Evolutionary conservation across 371 early-diverging fungal genomes (phyloP), one percentile per base, ranked within the genome.

Genomic region (Mucor lusitanicus): DNA sequence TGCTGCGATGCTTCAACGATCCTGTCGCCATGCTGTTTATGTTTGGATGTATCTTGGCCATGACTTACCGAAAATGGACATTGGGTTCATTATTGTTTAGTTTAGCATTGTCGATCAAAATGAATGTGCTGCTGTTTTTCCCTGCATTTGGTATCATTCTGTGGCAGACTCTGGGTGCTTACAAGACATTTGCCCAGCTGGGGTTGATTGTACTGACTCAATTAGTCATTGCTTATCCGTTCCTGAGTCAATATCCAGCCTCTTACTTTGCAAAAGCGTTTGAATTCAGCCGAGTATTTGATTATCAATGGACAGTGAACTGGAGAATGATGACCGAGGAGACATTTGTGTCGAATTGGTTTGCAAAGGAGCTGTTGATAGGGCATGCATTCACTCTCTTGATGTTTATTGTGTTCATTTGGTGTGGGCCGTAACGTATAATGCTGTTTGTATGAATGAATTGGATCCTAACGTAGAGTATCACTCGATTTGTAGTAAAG

Each of bases 231-330:
- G 93, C 88, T 3, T 75, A 85, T 30, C 95, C 96, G 12, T 95
- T 96, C 68, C 72, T 94, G 21, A n/a, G 66, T 7, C 61, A 70
- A 13, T 73, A 83, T 68, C 86, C 93, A 0, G 56, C 53, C 19
- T 85, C 87, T 13, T 97, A 97, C 74, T 27, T 95, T 17, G 59
- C 75, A 2, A 80, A 88, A 6, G 91, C 98, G 1, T 97, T 97
- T 75, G 95, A 97, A 61, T 94, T 96, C 73, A 72, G 83, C 0
- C 87, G 98, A 9, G 87, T 86, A 25, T 97, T 97, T 73, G 75
- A 87, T 63, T 95, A 89, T 78, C 83, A 87, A 30, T 97, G 97
- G 97, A 96, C 98, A 0, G 97, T 96, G 9, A 97, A 97, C 65
- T 97, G 98, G 98, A 85, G 92, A 53, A 91, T 97, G 77, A 53